Conservation (phyloP, 331 rosid species). For the Ulmus americana region DNA sequence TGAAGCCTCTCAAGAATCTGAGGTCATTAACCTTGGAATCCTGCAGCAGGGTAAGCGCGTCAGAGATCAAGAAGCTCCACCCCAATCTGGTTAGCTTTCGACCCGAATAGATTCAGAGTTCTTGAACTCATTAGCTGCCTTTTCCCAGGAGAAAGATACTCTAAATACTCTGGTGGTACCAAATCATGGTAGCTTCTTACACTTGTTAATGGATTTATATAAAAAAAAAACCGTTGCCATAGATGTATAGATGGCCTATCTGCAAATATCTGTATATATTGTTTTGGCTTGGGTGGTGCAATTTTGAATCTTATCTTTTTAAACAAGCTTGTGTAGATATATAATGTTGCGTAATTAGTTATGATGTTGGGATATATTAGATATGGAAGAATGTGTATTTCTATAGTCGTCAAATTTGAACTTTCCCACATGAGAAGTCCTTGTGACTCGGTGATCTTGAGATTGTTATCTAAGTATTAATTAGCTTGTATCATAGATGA, state of each 20-base stretch:
- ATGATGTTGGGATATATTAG: too few relatives aligned
- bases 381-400: too few relatives aligned
- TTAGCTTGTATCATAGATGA: too few relatives aligned
- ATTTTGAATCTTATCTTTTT: not conserved
- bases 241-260: conserved; percentile 6
- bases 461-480: too few relatives aligned
- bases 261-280: not conserved
- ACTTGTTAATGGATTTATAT: conserved; percentile 18
- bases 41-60: conserved; percentile 52
- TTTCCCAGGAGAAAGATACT: not conserved
- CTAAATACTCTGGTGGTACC: conserved; percentile 12
- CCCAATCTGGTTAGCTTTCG: conserved; percentile 54
- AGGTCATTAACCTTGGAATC: conserved; percentile 55
- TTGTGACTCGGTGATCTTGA: too few relatives aligned
- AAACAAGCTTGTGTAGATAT: not conserved
- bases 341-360: too few relatives aligned
- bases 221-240: not conserved
- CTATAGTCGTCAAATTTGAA: too few relatives aligned
- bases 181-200: conserved; percentile 22
- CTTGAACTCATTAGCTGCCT: not conserved
- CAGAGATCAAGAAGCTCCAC: conserved; percentile 62
- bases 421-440: too few relatives aligned
- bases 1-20: conserved; percentile 61
- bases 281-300: not conserved
- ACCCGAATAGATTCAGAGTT: conserved; percentile 33